Evolutionary conservation across 805 yeast genomes (phyloP), one percentile per base, ranked within the genome.

Genomic region (Candida silvicultrix): DNA sequence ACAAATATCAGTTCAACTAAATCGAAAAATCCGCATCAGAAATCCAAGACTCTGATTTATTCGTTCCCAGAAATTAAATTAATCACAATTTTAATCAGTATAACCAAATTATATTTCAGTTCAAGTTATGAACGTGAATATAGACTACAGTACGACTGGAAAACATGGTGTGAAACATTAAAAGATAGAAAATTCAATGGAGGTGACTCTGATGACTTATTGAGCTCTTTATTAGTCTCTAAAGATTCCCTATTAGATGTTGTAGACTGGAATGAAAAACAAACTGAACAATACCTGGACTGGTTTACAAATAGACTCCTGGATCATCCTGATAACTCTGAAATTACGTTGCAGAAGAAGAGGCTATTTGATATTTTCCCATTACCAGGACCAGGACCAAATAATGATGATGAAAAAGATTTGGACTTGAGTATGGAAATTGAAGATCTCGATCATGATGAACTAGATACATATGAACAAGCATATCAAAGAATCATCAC

Each of bases 231-330:
- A 21, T 36, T 43, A 25, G 38, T 47, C 8, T 47, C 57, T 1
- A 59, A 56, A 2, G 58, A 66, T 1, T 55, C 60, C 2, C 64
- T 65, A 10, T 45, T 59, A 6, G 71, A 71, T 15, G 55, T 81
- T 4, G 42, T 70, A 11, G 58, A 62, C 14, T 79, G 88, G 83
- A 64, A 69, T 38, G 71, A 72, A n/a, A 54, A 56, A 2, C 66
- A 74, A 45, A 67, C 73, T 3, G 68, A 68, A 4, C 59, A 67
- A 23, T 84, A 80, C 58, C 58, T 81, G 23, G 65, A 71, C 20
- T 77, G 84, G 80, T 69, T 76, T 43, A 63, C 69, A 43, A 67
- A 67, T 10, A 60, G 59, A 35, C 42, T 69, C 14, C 51, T 67
- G 2, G 40, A 45, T 8, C 52, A 66, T 60, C 61, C 64, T 18